A percentile compares a stretch with the other conserved stretches of the same genome.
Conservation (phyloP, 108 stramenopile species). For the Fistulifera pelliculosa region DNA sequence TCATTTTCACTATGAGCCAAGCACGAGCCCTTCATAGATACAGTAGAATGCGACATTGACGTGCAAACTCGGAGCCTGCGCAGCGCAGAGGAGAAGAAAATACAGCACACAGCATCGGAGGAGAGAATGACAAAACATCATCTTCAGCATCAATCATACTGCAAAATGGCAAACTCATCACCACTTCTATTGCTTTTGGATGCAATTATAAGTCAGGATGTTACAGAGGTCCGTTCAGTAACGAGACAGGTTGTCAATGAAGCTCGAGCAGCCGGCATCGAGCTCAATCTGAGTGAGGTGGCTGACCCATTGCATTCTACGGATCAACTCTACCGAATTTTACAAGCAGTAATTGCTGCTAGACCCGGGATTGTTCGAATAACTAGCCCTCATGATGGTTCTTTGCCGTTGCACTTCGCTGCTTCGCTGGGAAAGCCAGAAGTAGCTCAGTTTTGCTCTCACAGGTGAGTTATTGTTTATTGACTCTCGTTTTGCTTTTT, state of each 20-base stretch:
- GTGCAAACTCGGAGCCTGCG: too few species aligned
- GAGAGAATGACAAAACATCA: too few species aligned
- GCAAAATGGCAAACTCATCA: conserved; percentile 4
- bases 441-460: conserved; percentile 10
- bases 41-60: too few species aligned
- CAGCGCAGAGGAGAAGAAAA: too few species aligned
- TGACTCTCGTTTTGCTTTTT: neutral
- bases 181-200: conserved; percentile 34
- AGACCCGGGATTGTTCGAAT: conserved; percentile 23
- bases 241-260: conserved; percentile 10
- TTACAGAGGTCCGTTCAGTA: conserved; percentile 8
- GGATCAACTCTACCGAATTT: neutral
- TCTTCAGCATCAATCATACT: too few species aligned
- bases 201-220: conserved; percentile 33
- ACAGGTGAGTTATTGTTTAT: too few species aligned
- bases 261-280: neutral
- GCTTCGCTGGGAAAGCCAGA: conserved; percentile 31
- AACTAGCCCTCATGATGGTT: conserved; percentile 24
- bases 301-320: neutral
- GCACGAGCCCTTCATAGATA: too few species aligned
- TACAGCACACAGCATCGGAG: too few species aligned
- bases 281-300: neutral
- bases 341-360: conserved; percentile 10
- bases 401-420: conserved; percentile 43
- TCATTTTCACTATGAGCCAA: too few species aligned